These are phyloP conservation scores for Haplosporangium gracile DNA, from an alignment of 192 early-diverging fungal species.

Conservation along the genomic window DNA sequence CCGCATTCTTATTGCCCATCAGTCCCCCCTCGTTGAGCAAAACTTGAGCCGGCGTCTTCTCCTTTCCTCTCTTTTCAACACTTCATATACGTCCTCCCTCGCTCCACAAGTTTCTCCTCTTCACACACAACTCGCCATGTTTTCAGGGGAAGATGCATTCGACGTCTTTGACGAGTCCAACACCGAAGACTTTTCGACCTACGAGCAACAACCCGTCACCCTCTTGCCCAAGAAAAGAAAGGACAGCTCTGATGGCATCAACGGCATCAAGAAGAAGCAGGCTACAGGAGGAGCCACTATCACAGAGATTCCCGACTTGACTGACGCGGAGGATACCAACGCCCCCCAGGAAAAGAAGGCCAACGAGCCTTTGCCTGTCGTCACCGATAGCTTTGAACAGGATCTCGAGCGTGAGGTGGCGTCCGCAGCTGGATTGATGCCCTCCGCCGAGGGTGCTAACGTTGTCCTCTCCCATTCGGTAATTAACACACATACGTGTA, in stretches of 20 bases:
- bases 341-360: slow-evolving; percentile 16
- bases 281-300: slow-evolving; percentile 3
- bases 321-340: slow-evolving; percentile 46
- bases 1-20: background rate
- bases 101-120: background rate
- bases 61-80: background rate
- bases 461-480: slow-evolving; percentile 63
- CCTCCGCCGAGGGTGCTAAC: slow-evolving; percentile 58
- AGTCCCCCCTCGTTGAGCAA: background rate
- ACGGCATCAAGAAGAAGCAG: slow-evolving; percentile 32
- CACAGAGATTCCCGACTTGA: slow-evolving; percentile 21
- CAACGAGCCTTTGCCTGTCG: slow-evolving; percentile 60
- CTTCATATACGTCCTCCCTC: background rate
- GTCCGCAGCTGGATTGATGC: slow-evolving; percentile 64
- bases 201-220: slow-evolving; percentile 2
- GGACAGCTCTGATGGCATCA: background rate
- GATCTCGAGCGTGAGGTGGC: slow-evolving; percentile 77
- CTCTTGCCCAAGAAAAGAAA: slow-evolving; percentile 30
- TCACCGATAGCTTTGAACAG: slow-evolving; percentile 79
- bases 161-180: slow-evolving; percentile 48
- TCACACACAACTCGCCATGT: slow-evolving; percentile 16
- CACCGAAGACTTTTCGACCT: slow-evolving; percentile 40
- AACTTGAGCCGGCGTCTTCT: background rate
- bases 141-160: slow-evolving; percentile 43
- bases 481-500: background rate